phyloP scores from a whole-genome alignment of 495 filamentous ascomycete species.

The Trichoderma reesei region DNA sequence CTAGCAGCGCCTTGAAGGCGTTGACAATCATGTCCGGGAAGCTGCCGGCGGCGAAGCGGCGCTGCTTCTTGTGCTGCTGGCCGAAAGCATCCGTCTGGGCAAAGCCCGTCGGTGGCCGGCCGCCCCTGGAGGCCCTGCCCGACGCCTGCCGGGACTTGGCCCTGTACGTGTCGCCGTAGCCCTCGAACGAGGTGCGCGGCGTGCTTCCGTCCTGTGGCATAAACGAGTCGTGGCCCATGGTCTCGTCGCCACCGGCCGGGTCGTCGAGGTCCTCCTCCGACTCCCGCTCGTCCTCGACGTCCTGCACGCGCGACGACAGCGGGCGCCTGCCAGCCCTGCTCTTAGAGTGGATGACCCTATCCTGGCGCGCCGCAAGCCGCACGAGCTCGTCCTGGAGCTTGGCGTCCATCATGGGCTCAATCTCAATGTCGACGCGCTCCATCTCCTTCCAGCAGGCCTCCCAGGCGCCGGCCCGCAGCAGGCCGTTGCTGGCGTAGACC shows the following conservation, averaged over 20 bases:
- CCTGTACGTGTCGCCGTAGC: background rate
- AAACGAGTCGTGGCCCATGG: background rate
- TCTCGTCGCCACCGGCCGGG: background rate
- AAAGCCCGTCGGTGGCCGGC: background rate
- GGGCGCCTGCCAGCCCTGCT: background rate
- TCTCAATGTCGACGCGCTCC: conserved; percentile 92
- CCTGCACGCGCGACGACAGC: background rate
- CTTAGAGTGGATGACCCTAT: background rate
- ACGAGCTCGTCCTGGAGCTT: conserved; percentile 35
- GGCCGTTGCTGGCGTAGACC: conserved; percentile 85
- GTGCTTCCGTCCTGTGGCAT: background rate
- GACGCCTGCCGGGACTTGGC: background rate
- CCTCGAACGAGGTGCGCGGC: no score
- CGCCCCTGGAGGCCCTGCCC: background rate
- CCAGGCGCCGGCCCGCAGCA: conserved; percentile 90
- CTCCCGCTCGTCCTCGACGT: background rate
- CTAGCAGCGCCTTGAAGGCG: conserved; percentile 55
- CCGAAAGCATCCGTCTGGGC: background rate
- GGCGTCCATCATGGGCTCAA: conserved; percentile 51
- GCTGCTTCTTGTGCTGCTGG: background rate
- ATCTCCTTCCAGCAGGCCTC: conserved; percentile 90
- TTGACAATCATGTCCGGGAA: conserved; percentile 56
- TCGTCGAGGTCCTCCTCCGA: background rate
- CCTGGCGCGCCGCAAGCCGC: conserved; percentile 23
- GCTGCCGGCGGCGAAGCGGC: background rate